Evolutionary conservation across 2,329 filamentous ascomycete genomes (phyloP), one percentile per base, ranked within the genome.

Genomic region (Calonectria multiphialidica): DNA sequence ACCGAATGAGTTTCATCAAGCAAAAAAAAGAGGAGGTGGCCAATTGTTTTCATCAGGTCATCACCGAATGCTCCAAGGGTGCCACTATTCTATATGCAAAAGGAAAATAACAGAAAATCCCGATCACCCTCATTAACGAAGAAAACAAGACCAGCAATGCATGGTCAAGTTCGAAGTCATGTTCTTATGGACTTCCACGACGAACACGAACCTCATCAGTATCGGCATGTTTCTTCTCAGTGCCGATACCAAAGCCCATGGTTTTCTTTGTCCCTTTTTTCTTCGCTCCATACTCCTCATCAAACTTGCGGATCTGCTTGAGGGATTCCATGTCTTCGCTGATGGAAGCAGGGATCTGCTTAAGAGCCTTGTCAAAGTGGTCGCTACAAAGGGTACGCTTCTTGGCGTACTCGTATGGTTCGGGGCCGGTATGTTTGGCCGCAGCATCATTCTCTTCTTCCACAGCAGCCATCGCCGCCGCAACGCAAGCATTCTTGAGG

Each of bases 291-390:
- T 96, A 99, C 82, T 96, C 94, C 84, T 98, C 95, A 81, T 99
- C 97, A 80, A 98, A 99, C 84, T 97, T 97, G 78, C 95, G 90
- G 79, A 99, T 98, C 15, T 94, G 94, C 75, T 91, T 91, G 74
- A 99, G 86, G 37, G 92, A 95, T 61, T 91, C 88, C 96, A 98
- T 98, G 80, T 99, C 96, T 83, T 98, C 96, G 78, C 92, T 96
- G 76, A 98, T 96, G 79, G 94, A 97, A 0, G 97, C 95, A 68
- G 93, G 94, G 77, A 99, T 98, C 83, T 98, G 96, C 78, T 91
- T 90, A 79, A 98, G 88, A 2, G 95, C 97, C 76, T 91, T 93
- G 18, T 96, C 93, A 80, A 99, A 98, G 84, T 99, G 97, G 2
- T 87, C 83, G 25, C 85, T 83, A 4, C 86, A 87, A 35, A 99